These are phyloP conservation scores for Solanum peruvianum DNA, from an alignment of 257 asterid species.

Conservation along the genomic window DNA sequence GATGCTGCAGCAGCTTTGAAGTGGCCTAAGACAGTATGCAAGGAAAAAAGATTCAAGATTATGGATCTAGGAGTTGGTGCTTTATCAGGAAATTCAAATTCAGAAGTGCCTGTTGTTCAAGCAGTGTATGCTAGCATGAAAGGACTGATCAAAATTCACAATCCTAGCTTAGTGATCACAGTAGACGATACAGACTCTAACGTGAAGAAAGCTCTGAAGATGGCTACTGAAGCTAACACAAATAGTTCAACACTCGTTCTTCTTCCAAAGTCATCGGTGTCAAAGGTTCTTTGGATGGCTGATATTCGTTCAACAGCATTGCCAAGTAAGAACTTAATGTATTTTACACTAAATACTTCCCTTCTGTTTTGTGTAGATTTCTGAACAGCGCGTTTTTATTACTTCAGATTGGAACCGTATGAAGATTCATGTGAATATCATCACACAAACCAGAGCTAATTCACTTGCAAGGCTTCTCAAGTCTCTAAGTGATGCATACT, in stretches of 20 bases:
- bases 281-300: slow-evolving; percentile 87
- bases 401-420: slow-evolving; percentile 76
- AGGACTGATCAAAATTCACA: slow-evolving; percentile 73
- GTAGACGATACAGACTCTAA: slow-evolving; percentile 45
- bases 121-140: slow-evolving; percentile 80
- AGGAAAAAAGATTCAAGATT: slow-evolving; percentile 78
- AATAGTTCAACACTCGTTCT: slow-evolving; percentile 42
- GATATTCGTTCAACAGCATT: slow-evolving; percentile 77
- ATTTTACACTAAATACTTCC: not conserved
- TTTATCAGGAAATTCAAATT: slow-evolving; percentile 47
- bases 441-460: slow-evolving; percentile 62
- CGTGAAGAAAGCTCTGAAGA: slow-evolving; percentile 67
- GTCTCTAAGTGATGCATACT: slow-evolving; percentile 62
- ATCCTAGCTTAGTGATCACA: slow-evolving; percentile 66
- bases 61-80: slow-evolving; percentile 72
- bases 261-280: slow-evolving; percentile 49
- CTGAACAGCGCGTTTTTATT: not conserved
- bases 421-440: slow-evolving; percentile 63
- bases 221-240: slow-evolving; percentile 42
- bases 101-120: slow-evolving; percentile 76
- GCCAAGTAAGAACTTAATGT: slow-evolving; percentile 43
- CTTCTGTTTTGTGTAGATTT: not conserved
- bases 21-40: slow-evolving; percentile 76
- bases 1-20: slow-evolving; percentile 53
- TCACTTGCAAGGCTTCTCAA: slow-evolving; percentile 75